Conservation (phyloP, 2,329 filamentous ascomycete genomes). For the Tolypocladium guangdongense region DNA sequence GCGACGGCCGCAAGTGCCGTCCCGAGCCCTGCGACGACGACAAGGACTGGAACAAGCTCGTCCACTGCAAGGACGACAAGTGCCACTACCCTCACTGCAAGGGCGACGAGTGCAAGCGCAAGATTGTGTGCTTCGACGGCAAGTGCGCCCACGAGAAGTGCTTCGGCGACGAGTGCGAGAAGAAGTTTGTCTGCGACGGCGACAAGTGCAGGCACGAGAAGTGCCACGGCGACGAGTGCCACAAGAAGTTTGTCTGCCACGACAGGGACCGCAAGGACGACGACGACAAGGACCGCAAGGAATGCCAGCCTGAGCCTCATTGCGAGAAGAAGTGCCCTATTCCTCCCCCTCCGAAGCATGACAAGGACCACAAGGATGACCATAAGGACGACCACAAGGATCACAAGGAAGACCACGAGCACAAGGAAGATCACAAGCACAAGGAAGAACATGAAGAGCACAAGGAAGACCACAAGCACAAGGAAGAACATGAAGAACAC, state of each 20-base stretch:
- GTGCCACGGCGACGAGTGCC: constrained; percentile 19
- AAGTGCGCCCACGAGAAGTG: constrained; percentile 18
- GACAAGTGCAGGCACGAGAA: constrained; percentile 17
- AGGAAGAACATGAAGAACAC: no score
- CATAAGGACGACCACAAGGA: not conserved
- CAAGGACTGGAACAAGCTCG: constrained; percentile 16
- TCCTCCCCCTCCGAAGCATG: not conserved
- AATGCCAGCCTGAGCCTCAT: constrained; percentile 1
- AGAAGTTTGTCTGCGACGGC: constrained; percentile 22
- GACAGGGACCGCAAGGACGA: constrained; percentile 14
- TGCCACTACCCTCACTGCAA: constrained; percentile 17
- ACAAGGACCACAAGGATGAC: not conserved
- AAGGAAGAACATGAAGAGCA: not conserved
- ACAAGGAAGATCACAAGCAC: not conserved
- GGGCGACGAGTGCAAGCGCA: constrained; percentile 14
- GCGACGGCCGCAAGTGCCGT: constrained; percentile 14
- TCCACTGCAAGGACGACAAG: constrained; percentile 15
- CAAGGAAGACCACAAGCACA: not conserved
- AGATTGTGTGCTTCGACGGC: constrained; percentile 22
- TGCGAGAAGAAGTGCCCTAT: not conserved
- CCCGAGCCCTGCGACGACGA: constrained; percentile 9
- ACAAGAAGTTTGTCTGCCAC: constrained; percentile 16
- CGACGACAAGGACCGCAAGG: constrained; percentile 12
- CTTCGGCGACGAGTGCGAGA: constrained; percentile 17
- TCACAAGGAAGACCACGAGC: constrained; percentile 1